Base-by-base conservation (phyloP, 306 rosid genomes). In the Cercis canadensis region DNA sequence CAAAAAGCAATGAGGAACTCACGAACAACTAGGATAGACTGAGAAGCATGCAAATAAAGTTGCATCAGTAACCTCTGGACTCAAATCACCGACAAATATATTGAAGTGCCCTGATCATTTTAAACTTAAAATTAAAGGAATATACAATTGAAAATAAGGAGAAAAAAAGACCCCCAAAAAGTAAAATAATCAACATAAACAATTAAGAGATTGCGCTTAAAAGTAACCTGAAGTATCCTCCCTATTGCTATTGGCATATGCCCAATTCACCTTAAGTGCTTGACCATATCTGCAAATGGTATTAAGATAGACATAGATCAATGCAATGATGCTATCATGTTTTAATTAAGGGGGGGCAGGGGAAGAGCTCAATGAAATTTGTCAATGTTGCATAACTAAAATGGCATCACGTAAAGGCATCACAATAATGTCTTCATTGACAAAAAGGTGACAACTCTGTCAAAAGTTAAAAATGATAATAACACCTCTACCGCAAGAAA, bases 21-120 rank as follows among this genome's bases (percentile, higher is more conserved):
- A 85, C 89, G 89, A 85, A 79, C 85, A 82, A 85, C 87, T 85
- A 79, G 87, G 86, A 85, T 82, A 85, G 82, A 85, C 89, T 73
- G 89, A 85, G 87, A 85, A 85, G 85, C 89, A 85, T 8, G 89
- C 89, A 82, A 85, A 85, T 74, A 85, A 85, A 70, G 85, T 82
- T 66, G 89, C 89, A 85, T 85, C 89, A 82, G 89, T 85, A 80
- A 82, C 87, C 89, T 85, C 89, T 82, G 89, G 83, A 85, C 89
- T 85, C 85, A 85, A 70, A 85, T 85, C 89, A 82, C 89, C 89
- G 12, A 85, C 83, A 85, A 85, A 85, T 60, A 85, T 56, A 79
- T 82, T 85, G 87, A 79, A 85, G 85, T 85, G 89, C 70, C 89
- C 89, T 85, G 87, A 75, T 63, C 77, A 83, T 82, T 82, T 81